Conservation (phyloP, 805 yeast genomes). For the Torulaspora delbrueckii region DNA sequence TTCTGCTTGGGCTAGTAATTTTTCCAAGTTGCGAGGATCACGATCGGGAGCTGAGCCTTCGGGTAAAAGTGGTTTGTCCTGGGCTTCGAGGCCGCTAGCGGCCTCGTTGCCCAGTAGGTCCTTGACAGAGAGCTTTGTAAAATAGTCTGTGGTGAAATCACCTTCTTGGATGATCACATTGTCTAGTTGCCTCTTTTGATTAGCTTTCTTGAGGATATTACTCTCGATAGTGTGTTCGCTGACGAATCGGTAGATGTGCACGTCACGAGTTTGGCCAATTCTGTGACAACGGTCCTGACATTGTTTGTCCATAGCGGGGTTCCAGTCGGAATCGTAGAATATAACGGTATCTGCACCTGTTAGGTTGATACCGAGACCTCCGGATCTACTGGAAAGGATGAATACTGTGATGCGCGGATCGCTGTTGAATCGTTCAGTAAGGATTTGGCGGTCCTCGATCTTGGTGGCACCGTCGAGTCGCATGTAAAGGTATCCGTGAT, state of each 20-base stretch:
- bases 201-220: conserved; percentile 87
- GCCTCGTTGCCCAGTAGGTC: conserved; percentile 66
- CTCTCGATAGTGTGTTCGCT: conserved; percentile 95
- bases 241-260: conserved; percentile 92
- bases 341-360: conserved; percentile 99
- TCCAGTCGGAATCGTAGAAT: conserved; percentile 98
- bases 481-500: conserved; percentile 91
- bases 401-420: conserved; percentile 86
- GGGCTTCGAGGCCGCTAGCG: conserved; percentile 29
- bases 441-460: conserved; percentile 90
- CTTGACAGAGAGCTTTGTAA: conserved; percentile 77
- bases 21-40: conserved; percentile 45
- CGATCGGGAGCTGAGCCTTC: conserved; percentile 33
- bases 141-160: conserved; percentile 95
- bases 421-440: conserved; percentile 88
- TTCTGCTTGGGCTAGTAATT: conserved; percentile 83
- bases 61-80: conserved; percentile 38
- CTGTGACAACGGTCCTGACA: conserved; percentile 99
- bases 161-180: conserved; percentile 96
- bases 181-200: conserved; percentile 89
- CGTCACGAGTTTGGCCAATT: conserved; percentile 97
- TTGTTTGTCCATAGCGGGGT: conserved; percentile 98
- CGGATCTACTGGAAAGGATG: conserved; percentile 91
- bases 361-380: conserved; percentile 94
- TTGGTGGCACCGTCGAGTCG: conserved; percentile 96